Conservation (phyloP, 768 basidiomycete genomes). For the Mycena belliarum region DNA sequence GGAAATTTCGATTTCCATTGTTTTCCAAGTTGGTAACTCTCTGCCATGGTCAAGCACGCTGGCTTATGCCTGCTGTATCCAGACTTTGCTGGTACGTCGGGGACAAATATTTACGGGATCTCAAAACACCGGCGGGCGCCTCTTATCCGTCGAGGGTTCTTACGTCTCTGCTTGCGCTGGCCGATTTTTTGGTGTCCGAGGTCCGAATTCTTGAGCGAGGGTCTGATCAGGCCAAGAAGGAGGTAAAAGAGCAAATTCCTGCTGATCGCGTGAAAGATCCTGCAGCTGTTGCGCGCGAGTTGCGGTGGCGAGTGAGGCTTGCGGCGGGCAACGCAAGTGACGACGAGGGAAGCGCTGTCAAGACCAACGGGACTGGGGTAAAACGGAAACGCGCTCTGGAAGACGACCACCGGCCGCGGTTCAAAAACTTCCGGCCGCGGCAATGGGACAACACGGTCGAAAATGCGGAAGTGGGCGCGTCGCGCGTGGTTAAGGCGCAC, state of each 20-base stretch:
- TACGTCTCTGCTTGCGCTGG: constrained; percentile 66
- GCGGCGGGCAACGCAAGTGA: constrained; percentile 66
- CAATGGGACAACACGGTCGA: constrained; percentile 60
- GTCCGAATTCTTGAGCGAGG: constrained; percentile 70
- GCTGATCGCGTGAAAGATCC: constrained; percentile 81
- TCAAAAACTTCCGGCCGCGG: constrained; percentile 70
- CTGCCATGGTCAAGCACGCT: constrained; percentile 12
- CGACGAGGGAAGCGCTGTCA: constrained; percentile 51
- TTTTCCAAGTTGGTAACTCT: constrained; percentile 62
- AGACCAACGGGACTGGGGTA: constrained; percentile 32
- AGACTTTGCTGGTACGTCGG: constrained; percentile 93
- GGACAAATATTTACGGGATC: constrained; percentile 74
- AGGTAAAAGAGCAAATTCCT: constrained; percentile 82
- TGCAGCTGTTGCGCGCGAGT: constrained; percentile 76
- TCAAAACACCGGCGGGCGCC: constrained; percentile 49
- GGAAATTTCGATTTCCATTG: constrained; percentile 85
- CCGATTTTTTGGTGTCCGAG: constrained; percentile 81
- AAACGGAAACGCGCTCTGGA: constrained; percentile 48
- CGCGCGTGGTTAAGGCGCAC: constrained; percentile 36
- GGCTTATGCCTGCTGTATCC: background rate
- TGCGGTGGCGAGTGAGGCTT: constrained; percentile 78
- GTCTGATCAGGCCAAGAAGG: constrained; percentile 68
- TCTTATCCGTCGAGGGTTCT: constrained; percentile 56
- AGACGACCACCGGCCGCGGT: constrained; percentile 33
- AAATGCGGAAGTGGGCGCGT: constrained; percentile 43